Percentiles rank a stretch among this genome's conserved stretches.
These are phyloP conservation scores for Botryosphaeria dothidea DNA, from an alignment of 2,329 filamentous ascomycete genomes.

Conservation along the genomic window DNA sequence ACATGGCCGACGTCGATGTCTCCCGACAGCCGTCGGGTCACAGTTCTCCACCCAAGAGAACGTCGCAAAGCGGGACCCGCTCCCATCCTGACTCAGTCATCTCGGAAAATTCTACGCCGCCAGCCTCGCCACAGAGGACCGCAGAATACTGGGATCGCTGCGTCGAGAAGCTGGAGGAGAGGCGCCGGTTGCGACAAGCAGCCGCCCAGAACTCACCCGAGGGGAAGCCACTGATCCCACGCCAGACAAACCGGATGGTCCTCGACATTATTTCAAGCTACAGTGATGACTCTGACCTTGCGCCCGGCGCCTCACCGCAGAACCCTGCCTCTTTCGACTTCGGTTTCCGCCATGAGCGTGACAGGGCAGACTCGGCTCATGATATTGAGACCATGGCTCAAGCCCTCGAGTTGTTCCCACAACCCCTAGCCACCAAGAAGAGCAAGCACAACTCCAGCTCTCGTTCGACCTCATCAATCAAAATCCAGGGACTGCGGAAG, in stretches of 20 bases:
- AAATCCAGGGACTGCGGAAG: conserved; percentile 5
- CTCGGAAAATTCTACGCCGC: not conserved
- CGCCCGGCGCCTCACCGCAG: not conserved
- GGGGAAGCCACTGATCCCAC: not conserved
- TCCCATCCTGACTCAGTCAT: conserved; percentile 12
- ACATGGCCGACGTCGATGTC: conserved; percentile 8
- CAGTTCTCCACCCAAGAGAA: conserved; percentile 1
- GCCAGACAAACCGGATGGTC: conserved; percentile 7
- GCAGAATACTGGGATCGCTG: conserved; percentile 18
- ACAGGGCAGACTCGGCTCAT: conserved; percentile 18
- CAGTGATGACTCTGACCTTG: not conserved
- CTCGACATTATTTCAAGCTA: conserved; percentile 18
- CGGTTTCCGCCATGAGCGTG: conserved; percentile 10
- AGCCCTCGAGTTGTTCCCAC: not conserved
- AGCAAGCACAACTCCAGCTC: not conserved
- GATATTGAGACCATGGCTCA: conserved; percentile 7
- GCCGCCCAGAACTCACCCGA: not conserved
- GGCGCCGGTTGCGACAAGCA: conserved; percentile 1
- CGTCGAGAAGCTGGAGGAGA: conserved; percentile 11
- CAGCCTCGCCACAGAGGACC: conserved; percentile 12
- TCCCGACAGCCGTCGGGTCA: not conserved
- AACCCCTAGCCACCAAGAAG: not conserved
- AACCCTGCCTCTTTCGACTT: conserved; percentile 2
- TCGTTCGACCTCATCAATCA: conserved; percentile 4
- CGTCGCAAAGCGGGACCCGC: conserved; percentile 7